Evolutionary conservation across 306 rosid genomes (phyloP).

Genomic region (Senna siamea): DNA sequence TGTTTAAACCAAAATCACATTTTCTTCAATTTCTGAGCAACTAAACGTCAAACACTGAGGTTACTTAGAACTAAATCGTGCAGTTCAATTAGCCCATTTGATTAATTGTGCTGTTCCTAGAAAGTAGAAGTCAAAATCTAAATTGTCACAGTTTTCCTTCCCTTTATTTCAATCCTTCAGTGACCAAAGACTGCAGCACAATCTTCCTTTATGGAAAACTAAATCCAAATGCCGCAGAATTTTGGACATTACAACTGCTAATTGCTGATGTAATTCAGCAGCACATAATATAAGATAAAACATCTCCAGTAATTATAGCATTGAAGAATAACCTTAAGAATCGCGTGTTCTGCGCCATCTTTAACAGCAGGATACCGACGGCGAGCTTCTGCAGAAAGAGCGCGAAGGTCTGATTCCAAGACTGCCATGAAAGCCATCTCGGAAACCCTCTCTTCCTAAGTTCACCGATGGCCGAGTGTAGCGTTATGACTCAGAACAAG

Average conservation of each 20-base stretch:
- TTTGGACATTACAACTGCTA: conserved; percentile 16
- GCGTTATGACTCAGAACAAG: conserved; percentile 27
- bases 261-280: conserved; percentile 33
- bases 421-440: conserved; percentile 99
- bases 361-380: conserved; percentile 94
- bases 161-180: conserved; percentile 20
- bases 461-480: conserved; percentile 12
- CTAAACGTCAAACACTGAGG: conserved; percentile 14
- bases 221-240: conserved; percentile 38
- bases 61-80: conserved; percentile 31
- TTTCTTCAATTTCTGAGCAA: conserved; percentile 17
- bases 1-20: neutral
- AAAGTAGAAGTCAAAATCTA: conserved; percentile 27
- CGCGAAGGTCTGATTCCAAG: conserved; percentile 98
- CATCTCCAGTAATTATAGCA: neutral
- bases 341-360: conserved; percentile 96
- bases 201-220: conserved; percentile 10
- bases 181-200: conserved; percentile 27
- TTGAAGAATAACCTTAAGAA: conserved; percentile 68
- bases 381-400: conserved; percentile 97
- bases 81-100: conserved; percentile 14
- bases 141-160: conserved; percentile 14
- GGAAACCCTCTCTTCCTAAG: conserved; percentile 31
- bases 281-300: neutral
- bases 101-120: conserved; percentile 19